Evolutionary conservation across 2,329 filamentous ascomycete species (phyloP).

Genomic region (Parafenestella ontariensis): DNA sequence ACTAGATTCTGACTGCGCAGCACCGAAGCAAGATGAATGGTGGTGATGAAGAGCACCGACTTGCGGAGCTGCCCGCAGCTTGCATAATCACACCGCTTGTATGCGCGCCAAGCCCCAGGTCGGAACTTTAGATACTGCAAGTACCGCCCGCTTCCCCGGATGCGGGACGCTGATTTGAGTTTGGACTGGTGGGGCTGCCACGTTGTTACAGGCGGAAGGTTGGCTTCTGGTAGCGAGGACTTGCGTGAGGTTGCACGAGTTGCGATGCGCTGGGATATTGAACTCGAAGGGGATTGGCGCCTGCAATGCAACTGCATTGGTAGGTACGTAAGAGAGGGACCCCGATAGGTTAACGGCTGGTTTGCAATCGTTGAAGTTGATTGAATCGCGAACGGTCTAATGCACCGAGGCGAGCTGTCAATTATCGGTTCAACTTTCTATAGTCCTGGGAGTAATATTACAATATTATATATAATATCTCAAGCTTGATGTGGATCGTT

Average conservation of each 20-base stretch:
- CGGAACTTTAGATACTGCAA: constrained; percentile 1
- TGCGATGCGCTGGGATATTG: background rate
- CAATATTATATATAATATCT: too few species aligned
- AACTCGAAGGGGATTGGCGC: background rate
- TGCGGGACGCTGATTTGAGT: constrained; percentile 22
- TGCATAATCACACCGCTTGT: constrained; percentile 41
- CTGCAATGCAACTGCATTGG: background rate
- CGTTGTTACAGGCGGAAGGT: constrained; percentile 8
- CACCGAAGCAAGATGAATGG: background rate
- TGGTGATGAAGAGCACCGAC: background rate
- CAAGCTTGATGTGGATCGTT: background rate
- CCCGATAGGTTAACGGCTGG: background rate
- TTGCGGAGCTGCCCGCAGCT: constrained; percentile 21
- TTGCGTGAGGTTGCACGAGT: background rate
- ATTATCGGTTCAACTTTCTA: background rate
- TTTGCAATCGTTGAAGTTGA: background rate
- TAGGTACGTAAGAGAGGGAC: background rate
- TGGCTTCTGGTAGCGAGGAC: constrained; percentile 3
- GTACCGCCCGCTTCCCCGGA: constrained; percentile 27
- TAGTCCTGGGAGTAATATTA: background rate
- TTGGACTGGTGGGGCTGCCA: constrained; percentile 15
- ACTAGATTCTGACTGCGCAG: constrained; percentile 3
- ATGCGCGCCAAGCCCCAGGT: constrained; percentile 20
- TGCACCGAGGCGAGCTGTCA: background rate
- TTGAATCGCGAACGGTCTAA: background rate